phyloP scores from a whole-genome alignment of 192 early-diverging fungal species.

The Rhizophlyctis rosea region DNA sequence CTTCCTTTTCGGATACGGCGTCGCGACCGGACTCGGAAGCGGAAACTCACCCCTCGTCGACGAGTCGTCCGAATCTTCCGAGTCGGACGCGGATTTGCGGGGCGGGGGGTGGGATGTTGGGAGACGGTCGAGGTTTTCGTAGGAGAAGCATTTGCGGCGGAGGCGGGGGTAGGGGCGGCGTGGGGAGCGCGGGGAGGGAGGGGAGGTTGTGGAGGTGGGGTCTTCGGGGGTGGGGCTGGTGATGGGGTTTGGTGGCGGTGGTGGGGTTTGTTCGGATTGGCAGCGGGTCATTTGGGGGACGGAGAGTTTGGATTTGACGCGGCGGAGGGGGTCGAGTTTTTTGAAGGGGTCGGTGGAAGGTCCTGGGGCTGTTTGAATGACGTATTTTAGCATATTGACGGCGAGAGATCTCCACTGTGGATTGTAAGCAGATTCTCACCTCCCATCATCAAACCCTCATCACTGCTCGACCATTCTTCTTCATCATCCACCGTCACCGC shows the following conservation, averaged over 20 bases:
- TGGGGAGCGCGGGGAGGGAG: background rate
- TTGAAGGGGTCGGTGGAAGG: background rate
- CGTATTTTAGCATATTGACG: background rate
- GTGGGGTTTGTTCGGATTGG: background rate
- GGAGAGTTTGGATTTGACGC: constrained; percentile 8
- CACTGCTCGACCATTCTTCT: no score
- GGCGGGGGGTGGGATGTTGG: background rate
- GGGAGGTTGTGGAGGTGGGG: background rate
- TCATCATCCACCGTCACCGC: background rate
- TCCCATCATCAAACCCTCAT: no score
- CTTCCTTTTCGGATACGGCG: no score
- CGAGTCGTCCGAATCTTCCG: no score
- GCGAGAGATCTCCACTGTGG: no score
- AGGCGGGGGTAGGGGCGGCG: background rate
- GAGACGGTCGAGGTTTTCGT: background rate
- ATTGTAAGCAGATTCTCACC: no score
- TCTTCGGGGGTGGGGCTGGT: no score
- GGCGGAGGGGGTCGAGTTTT: constrained; percentile 1
- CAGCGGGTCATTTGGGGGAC: constrained; percentile 3
- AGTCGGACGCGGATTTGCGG: background rate
- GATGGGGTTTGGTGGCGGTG: constrained; percentile 12
- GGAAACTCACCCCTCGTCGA: no score
- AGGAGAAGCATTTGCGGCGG: background rate
- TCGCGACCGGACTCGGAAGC: no score
- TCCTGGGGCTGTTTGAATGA: background rate